A percentile compares a stretch with the other conserved stretches of the same genome.
phyloP scores from a whole-genome alignment of 306 rosid species.

The Hylodesmum podocarpum region DNA sequence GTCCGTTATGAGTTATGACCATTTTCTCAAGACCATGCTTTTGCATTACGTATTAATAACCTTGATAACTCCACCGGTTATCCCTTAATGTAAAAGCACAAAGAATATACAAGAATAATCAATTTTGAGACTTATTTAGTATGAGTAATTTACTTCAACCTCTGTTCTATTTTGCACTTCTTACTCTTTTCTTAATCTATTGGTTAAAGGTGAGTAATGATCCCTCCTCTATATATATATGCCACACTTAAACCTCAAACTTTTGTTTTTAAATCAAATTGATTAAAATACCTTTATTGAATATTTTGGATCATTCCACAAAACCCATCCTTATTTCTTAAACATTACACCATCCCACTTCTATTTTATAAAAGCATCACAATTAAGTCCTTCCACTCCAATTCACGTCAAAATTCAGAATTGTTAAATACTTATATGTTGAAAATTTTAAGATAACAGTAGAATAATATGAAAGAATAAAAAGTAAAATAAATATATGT shows the following conservation, averaged over 20 bases:
- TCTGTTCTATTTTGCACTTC: not conserved
- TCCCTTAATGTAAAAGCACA: not conserved
- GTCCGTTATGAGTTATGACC: not conserved
- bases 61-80: not conserved
- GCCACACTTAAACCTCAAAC: not conserved
- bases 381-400: not conserved
- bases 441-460: not conserved
- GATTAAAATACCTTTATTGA: not conserved
- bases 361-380: not conserved
- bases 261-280: not conserved
- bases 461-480: not conserved
- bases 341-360: not conserved
- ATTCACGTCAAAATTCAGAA: not conserved
- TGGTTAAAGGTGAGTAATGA: too few relatives aligned
- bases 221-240: too few relatives aligned
- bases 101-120: not conserved
- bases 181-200: too few relatives aligned
- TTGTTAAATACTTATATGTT: not conserved
- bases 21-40: slow-evolving; percentile 14
- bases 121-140: not conserved
- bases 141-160: not conserved
- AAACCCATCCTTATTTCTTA: not conserved
- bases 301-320: not conserved
- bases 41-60: slow-evolving; percentile 8
- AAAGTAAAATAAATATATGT: not conserved